Evolutionary conservation across 2,329 filamentous ascomycete species (phyloP), one percentile per base, ranked within the genome.

Genomic region (Colletotrichum tanaceti): DNA sequence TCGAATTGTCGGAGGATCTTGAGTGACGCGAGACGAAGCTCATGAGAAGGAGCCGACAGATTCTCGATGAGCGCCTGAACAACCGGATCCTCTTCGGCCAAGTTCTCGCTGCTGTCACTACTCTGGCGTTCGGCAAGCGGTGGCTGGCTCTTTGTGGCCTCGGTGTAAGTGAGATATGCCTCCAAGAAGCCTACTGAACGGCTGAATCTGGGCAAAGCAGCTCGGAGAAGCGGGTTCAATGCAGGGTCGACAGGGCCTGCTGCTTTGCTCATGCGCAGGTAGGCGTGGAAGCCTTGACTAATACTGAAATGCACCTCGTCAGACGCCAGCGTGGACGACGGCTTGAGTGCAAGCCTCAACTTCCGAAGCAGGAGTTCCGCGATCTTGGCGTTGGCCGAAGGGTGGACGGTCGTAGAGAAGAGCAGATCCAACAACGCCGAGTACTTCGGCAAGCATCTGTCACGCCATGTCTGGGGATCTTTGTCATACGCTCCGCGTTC

Each of bases 221-320:
- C 86, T 68, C 88, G 87, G 10, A 96, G 81, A 9, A 90, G 79
- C 2, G 89, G 88, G 75, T 89, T 89, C n/a, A 95, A 79, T 9
- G 84, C 82, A 22, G 81, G 75, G 68, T 93, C 89, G 6, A 90
- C 77, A 14, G 85, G 82, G 1, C 83, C 85, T n/a, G 87, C 82
- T 4, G 85, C 83, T 69, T 84, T 85, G 60, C 85, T 88, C 84
- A 93, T 89, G 57, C 87, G 84, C 32, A 93, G 83, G 73, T 94
- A 93, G 5, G 90, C 87, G 66, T 87, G 88, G 74, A 96, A 93
- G 0, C 92, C 93, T 72, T 90, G 89, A 11, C 91, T 92, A 65
- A 91, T 85, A 58, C 93, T 91, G 72, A 96, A 93, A 43, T 88
- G 85, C n/a, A 89, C 87, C 75, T 90, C 86, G 70, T 90, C 86